Base-by-base conservation (phyloP, 495 filamentous ascomycete species). In the Penicillium atrosanguineum region DNA sequence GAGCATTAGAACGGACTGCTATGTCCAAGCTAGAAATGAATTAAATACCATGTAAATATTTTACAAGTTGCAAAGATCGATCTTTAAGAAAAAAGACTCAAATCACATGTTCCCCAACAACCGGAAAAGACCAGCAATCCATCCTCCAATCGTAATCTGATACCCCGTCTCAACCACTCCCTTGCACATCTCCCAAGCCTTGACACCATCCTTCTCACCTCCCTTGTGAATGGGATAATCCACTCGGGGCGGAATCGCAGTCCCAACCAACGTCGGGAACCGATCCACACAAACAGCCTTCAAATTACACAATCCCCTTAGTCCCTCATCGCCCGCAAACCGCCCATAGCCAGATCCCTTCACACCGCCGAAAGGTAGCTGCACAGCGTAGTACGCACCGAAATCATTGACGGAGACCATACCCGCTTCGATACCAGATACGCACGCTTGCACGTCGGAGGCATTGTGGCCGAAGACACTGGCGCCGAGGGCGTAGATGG, bases 391-490 rank as follows among this genome's bases (percentile, higher is more conserved):
- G 62, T 83, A 96, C 15, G 83, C 86, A 19, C 84, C 94, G 57
- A 98, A 98, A 71, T 97, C 94, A 61, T 98, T 97, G 48, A 98
- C 83, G 43, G 87, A 80, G 5, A 97, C 88, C 88, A 96, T 96
- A 23, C 94, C 94, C 3, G 87, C 85, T 48, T 86, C 81, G 48
- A 97, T 80, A 20, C 80, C 78, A n/a, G 59, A 62, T 0, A 91
- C 84, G 31, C 90, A 85, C 18, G 69, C 63, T 38, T 81, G 69
- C 4, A 91, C 70, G 46, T 80, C 70, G 14, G 26, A 41, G 0
- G 26, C 23, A 48, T 68, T 60, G 63, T 73, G 65, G 25, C 93
- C 93, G 69, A 93, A 97, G 39, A 98, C 90, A 37, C 84, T 87
- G 26, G 87, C 84, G 40, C 90, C 90, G 20, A 95, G 84, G 3